Evolutionary conservation across 1,284 basidiomycete genomes (phyloP).

Genomic region (Tilletia walkeri): DNA sequence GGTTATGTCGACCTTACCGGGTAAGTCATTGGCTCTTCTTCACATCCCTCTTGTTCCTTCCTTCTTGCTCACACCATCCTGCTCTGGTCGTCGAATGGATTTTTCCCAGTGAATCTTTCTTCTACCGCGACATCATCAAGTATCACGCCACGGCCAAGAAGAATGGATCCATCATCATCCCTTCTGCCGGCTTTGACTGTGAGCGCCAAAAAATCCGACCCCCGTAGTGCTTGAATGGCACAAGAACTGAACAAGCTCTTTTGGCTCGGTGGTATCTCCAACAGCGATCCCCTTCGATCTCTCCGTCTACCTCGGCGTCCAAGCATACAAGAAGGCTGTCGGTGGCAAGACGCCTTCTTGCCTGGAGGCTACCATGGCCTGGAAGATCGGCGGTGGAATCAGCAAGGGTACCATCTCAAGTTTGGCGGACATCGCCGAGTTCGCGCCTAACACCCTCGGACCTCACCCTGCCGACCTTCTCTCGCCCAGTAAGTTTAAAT

Average conservation of each 20-base stretch:
- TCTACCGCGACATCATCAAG: conserved; percentile 62
- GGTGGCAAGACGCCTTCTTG: conserved; percentile 57
- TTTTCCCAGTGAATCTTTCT: conserved; percentile 56
- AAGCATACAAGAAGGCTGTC: conserved; percentile 59
- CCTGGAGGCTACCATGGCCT: conserved; percentile 56
- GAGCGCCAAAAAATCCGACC: conserved; percentile 8
- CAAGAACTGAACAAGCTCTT: no score
- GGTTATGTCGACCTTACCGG: conserved; percentile 66
- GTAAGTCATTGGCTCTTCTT: conserved; percentile 36
- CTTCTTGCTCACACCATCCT: not conserved
- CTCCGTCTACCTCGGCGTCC: conserved; percentile 63
- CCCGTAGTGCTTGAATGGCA: no score
- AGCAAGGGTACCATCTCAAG: conserved; percentile 10
- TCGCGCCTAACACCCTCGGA: not conserved
- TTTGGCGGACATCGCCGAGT: conserved; percentile 14
- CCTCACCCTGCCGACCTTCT: conserved; percentile 11
- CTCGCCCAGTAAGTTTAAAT: conserved; percentile 1
- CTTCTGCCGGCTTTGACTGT: conserved; percentile 71
- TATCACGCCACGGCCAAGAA: conserved; percentile 69
- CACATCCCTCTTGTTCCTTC: not conserved
- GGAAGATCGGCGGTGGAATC: conserved; percentile 7
- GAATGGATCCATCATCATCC: conserved; percentile 69
- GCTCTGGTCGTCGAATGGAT: conserved; percentile 3
- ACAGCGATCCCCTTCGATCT: conserved; percentile 66
- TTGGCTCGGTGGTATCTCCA: conserved; percentile 40